These are phyloP conservation scores for Cucumis sativus DNA, from an alignment of 306 rosid genomes.

Conservation along the genomic window DNA sequence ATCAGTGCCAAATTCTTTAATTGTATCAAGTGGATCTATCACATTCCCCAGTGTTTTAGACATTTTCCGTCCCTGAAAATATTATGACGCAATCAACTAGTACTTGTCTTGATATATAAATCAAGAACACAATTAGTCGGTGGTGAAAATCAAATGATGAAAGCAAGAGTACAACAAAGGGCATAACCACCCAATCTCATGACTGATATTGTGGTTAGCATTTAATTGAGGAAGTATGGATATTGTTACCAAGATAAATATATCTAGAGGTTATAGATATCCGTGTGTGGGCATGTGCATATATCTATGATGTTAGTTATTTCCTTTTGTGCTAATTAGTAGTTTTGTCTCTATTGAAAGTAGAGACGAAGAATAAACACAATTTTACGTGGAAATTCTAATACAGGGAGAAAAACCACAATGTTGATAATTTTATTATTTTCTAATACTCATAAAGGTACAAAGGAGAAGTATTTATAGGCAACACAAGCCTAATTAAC, in stretches of 20 bases:
- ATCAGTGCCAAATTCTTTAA: conserved; percentile 88
- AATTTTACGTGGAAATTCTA: too few relatives aligned
- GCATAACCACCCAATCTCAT: background rate
- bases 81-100: background rate
- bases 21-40: conserved; percentile 76
- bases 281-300: too few relatives aligned
- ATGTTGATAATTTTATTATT: too few relatives aligned
- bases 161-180: background rate
- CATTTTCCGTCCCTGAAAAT: conserved; percentile 87
- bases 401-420: too few relatives aligned
- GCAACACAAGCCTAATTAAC: too few relatives aligned
- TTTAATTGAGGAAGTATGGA: background rate
- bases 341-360: too few relatives aligned
- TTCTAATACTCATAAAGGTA: too few relatives aligned
- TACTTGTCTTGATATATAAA: background rate
- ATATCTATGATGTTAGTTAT: background rate
- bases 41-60: conserved; percentile 91
- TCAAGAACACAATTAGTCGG: background rate
- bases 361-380: too few relatives aligned
- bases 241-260: background rate
- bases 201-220: background rate
- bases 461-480: too few relatives aligned
- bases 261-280: background rate
- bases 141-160: background rate
- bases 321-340: background rate